Conservation (phyloP, 1,284 basidiomycete species). For the Hemileia vastatrix region DNA sequence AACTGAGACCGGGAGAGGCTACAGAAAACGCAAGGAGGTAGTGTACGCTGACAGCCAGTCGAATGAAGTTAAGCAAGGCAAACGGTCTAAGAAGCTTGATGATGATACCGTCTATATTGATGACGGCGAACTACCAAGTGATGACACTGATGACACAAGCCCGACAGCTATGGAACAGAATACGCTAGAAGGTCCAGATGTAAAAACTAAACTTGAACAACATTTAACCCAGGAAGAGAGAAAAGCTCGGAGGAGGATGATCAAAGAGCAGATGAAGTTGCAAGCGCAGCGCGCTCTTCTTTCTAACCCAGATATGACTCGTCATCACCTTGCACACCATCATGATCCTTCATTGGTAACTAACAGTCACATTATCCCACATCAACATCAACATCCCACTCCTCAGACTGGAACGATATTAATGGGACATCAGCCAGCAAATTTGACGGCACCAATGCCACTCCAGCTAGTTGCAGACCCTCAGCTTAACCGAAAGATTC, state of each 20-base stretch:
- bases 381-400: too few species aligned
- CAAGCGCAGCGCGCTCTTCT: background rate
- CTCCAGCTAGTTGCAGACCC: too few species aligned
- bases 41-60: background rate
- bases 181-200: conserved; percentile 2
- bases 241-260: too few species aligned
- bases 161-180: background rate
- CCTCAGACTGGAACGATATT: too few species aligned
- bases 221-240: too few species aligned
- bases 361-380: too few species aligned
- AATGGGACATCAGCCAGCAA: too few species aligned
- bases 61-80: background rate
- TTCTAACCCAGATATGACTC: conserved; percentile 8
- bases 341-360: too few species aligned
- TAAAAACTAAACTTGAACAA: background rate
- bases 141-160: conserved; percentile 9
- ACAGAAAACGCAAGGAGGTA: conserved; percentile 14
- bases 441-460: too few species aligned
- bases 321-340: background rate
- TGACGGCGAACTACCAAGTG: background rate
- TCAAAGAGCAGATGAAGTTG: background rate
- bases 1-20: conserved; percentile 18
- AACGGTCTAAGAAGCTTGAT: conserved; percentile 10
- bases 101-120: background rate
- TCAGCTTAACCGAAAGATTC: too few species aligned